A percentile compares a stretch with the other conserved stretches of the same genome.
phyloP scores from a whole-genome alignment of 1,284 basidiomycete species.

The Blastosporella zonata region DNA sequence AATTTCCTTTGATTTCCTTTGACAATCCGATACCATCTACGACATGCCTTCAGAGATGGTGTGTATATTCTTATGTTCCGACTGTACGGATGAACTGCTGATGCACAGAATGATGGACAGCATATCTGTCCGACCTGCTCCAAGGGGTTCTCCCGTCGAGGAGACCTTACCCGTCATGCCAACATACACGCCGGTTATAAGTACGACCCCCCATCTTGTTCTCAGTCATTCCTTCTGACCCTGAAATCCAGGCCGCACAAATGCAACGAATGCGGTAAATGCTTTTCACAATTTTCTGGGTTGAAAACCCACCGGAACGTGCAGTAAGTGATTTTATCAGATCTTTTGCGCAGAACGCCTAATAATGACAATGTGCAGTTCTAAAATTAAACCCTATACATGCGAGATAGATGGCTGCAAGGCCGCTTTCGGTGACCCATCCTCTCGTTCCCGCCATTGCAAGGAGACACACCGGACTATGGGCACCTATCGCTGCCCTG shows the following conservation, averaged over 20 bases:
- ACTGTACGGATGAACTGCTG: neutral
- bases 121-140: constrained; percentile 37
- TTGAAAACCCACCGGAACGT: constrained; percentile 57
- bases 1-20: constrained; percentile 12
- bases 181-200: constrained; percentile 42
- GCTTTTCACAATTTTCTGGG: constrained; percentile 52
- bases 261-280: constrained; percentile 45
- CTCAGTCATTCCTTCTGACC: neutral
- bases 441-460: constrained; percentile 58
- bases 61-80: too few relatives aligned
- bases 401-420: constrained; percentile 46
- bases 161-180: constrained; percentile 52
- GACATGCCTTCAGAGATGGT: constrained; percentile 15
- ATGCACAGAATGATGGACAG: constrained; percentile 10
- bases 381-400: constrained; percentile 45
- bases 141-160: constrained; percentile 47
- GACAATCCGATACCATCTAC: neutral
- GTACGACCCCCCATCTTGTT: constrained; percentile 29
- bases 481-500: constrained; percentile 43
- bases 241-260: constrained; percentile 39
- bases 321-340: constrained; percentile 43
- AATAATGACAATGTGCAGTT: constrained; percentile 34
- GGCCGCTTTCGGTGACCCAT: constrained; percentile 58
- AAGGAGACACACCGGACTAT: constrained; percentile 50
- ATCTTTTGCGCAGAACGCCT: neutral